Conservation (phyloP, 2,329 filamentous ascomycete species). For the Ophiosphaerella narmari region DNA sequence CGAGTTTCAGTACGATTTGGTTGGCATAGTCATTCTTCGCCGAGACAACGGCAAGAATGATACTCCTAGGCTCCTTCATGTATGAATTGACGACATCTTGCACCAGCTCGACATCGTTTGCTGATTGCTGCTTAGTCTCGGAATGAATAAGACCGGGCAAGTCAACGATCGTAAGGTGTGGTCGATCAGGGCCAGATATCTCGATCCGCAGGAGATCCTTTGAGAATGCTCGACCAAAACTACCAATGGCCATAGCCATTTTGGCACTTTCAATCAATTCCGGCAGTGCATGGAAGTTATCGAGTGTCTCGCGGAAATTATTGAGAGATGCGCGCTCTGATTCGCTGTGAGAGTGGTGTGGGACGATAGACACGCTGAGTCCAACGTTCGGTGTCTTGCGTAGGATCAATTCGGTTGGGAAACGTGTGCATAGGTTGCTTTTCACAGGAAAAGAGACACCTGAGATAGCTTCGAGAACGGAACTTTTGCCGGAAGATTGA, state of each 20-base stretch:
- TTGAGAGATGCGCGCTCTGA: conserved; percentile 5
- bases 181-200: conserved; percentile 11
- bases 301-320: conserved; percentile 7
- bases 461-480: conserved; percentile 41
- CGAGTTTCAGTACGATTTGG: conserved; percentile 43
- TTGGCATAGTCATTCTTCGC: conserved; percentile 49
- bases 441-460: conserved; percentile 51
- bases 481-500: conserved; percentile 21
- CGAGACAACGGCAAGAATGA: conserved; percentile 51
- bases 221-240: conserved; percentile 8
- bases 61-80: conserved; percentile 45
- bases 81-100: conserved; percentile 49
- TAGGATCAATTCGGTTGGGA: conserved; percentile 63
- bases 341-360: conserved; percentile 4
- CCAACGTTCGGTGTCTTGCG: conserved; percentile 43
- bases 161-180: conserved; percentile 48
- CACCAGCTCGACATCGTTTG: conserved; percentile 52
- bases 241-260: conserved; percentile 49
- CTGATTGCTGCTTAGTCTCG: conserved; percentile 52
- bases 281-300: conserved; percentile 10
- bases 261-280: conserved; percentile 54
- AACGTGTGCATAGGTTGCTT: conserved; percentile 60
- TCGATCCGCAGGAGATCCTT: conserved; percentile 20
- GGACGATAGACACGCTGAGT: conserved; percentile 51
- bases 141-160: conserved; percentile 59